Evolutionary conservation across 1,284 basidiomycete species (phyloP), one percentile per base, ranked within the genome.

Genomic region (Sanghuangporus baumii): DNA sequence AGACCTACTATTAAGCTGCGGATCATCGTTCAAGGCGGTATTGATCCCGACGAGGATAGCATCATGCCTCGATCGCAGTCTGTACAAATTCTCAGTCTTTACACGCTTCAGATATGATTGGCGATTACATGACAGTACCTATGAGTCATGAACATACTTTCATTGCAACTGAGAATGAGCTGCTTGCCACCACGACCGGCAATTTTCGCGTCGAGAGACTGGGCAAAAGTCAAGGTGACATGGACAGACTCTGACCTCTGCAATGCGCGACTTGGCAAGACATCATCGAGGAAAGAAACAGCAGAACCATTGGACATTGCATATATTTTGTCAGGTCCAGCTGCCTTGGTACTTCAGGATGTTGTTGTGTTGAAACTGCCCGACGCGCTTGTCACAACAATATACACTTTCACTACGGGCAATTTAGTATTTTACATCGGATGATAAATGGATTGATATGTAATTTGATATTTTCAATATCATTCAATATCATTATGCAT

Each of bases 81-180:
- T 94, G 66, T 50, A 60, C 38, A 8, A 12, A 54, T 3, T 14
- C 14, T 36, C 14, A 38, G 23, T 54, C 16, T 36, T 37, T 38
- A 7, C 46, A 31, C 36, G 48, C 34, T 43, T 55, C 23, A 23
- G 23, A 23, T 23, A 23, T 23, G 23, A 23, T 38, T 20, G 31
- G 37, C 26, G 11, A 54, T 23, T 37, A 23, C 34, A n/a, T 36
- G 16, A 57, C 36, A 52, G 16, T 78, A 94, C 93, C 89, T 91
- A 74, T 98, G 96, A 12, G 96, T 98, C 91, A 99, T 94, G 52
- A 86, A 70, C 89, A 96, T 91, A 73, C 92, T 96, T 71, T 97
- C 92, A 41, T 80, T 75, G 1, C 96, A 90, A 68, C 93, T 96
- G 58, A 99, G 78, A 18, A 85, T 81, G 40, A 99, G 82, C 74